Evolutionary conservation across 495 filamentous ascomycete genomes (phyloP).

Genomic region (Lentithecium fluviatile): DNA sequence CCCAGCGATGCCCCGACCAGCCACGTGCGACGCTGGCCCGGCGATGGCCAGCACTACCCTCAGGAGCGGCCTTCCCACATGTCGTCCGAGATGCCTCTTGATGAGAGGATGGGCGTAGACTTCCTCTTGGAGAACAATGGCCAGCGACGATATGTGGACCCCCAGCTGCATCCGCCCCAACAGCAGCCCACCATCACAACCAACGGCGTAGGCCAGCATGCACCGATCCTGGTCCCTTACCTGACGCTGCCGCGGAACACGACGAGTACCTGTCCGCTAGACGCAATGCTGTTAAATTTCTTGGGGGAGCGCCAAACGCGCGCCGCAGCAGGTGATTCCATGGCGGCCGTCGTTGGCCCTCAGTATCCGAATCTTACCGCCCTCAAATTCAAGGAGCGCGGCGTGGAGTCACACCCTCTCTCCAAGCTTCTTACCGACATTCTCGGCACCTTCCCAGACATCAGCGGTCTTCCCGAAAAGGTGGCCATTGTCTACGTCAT

Average conservation of each 20-base stretch:
- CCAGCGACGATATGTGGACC: constrained; percentile 10
- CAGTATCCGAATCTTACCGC: constrained; percentile 73
- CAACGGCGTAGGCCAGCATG: constrained; percentile 42
- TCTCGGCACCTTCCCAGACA: constrained; percentile 68
- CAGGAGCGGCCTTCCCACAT: constrained; percentile 50
- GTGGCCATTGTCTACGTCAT: constrained; percentile 76
- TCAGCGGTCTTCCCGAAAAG: constrained; percentile 68
- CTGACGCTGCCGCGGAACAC: constrained; percentile 57
- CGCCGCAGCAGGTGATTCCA: constrained; percentile 58
- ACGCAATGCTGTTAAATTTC: constrained; percentile 74
- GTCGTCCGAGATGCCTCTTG: constrained; percentile 57
- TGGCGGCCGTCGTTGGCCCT: constrained; percentile 65
- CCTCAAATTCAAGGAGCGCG: constrained; percentile 64
- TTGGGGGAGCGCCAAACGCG: constrained; percentile 64
- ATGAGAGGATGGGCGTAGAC: constrained; percentile 60
- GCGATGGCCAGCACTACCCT: constrained; percentile 35
- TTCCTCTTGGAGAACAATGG: constrained; percentile 59
- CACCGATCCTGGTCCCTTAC: constrained; percentile 29
- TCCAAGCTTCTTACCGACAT: constrained; percentile 84
- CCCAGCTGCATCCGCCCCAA: constrained; percentile 4
- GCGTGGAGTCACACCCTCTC: constrained; percentile 61
- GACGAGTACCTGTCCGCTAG: constrained; percentile 67
- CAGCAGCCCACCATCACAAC: constrained; percentile 27
- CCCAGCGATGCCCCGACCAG: constrained; percentile 32
- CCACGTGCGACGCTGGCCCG: constrained; percentile 33